Base-by-base conservation (phyloP, 176 grass and related monocot species). In the Elymus sibiricus region DNA sequence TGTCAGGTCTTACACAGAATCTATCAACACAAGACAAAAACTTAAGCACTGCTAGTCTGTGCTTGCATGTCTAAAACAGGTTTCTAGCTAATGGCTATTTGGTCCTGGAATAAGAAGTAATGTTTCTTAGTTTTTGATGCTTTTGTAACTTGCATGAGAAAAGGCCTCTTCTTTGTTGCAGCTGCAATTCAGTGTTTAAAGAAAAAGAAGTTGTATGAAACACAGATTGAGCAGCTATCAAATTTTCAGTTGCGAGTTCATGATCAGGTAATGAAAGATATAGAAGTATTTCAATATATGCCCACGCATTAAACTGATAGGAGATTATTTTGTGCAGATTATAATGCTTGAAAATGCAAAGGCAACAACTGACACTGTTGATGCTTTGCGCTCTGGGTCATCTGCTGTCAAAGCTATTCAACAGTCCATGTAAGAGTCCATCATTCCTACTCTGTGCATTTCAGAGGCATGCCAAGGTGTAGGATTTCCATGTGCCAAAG, bases 371-470 rank as follows among this genome's bases (percentile, higher is more conserved):
- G 91, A 91, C 72, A 95, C 91, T 11, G 80, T 93, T 84, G 94
- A 91, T 83, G 91, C 91, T 76, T 70, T 95, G 79, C 75, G 70
- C 55, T 91, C 91, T 0, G 87, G 86, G 55, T 89, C 94, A 66
- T 89, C 86, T 82, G 89, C 91, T 89, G 78, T 95, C 80, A 92
- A 95, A 82, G 86, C 91, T 88, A 92, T 93, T 78, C 91, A 93
- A 35, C 84, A 89, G 63, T 89, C 89, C 21, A 35, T 95, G 91
- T 95, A 91, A 91, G 87, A 35, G 80, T 86, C 47, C 39, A 78
- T 80, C 82, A 60, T 51, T 64, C 64, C 70, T 72, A 11, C 34
- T 83, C 6, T 64, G 47, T 76, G 35, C 31, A 84, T 27, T 39
- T 46, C 21, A 70, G 64, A 60, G 39, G 62, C 19, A 74, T 40